A percentile compares a stretch with the other conserved stretches of the same genome.
Conservation (phyloP, 2,329 filamentous ascomycete species). For the Sclerotinia borealis region DNA sequence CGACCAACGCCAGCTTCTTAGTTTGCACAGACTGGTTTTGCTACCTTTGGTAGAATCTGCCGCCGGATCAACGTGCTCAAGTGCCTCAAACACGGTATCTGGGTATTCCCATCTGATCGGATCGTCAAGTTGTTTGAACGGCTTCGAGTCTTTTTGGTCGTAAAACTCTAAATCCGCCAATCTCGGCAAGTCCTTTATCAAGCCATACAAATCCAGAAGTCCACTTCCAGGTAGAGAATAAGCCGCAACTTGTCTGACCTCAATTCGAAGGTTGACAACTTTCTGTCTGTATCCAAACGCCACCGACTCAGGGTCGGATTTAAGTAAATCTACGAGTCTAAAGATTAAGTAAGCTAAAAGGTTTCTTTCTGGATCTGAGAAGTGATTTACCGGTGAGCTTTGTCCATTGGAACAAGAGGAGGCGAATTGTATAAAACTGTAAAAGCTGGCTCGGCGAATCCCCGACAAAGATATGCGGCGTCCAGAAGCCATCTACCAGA, state of each 20-base stretch:
- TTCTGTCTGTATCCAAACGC: conserved; percentile 31
- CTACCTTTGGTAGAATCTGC: conserved; percentile 24
- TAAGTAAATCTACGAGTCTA: conserved; percentile 45
- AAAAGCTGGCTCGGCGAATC: conserved; percentile 67
- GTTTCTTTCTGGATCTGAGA: too few species aligned
- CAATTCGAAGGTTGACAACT: conserved; percentile 29
- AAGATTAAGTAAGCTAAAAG: neutral
- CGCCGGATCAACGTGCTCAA: conserved; percentile 50
- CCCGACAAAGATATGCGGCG: conserved; percentile 55
- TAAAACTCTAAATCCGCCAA: conserved; percentile 66
- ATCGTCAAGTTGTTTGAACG: conserved; percentile 53
- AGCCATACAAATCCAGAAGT: conserved; percentile 47
- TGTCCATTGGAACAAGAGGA: conserved; percentile 49
- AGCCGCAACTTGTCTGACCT: conserved; percentile 41
- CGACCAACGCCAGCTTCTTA: conserved; percentile 58
- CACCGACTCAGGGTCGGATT: conserved; percentile 30
- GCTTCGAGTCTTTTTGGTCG: conserved; percentile 61
- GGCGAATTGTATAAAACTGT: conserved; percentile 66
- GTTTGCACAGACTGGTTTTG: conserved; percentile 29
- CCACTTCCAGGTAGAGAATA: conserved; percentile 48
- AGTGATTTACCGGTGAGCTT: conserved; percentile 35
- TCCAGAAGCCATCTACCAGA: conserved; percentile 57
- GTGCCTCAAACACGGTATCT: conserved; percentile 54
- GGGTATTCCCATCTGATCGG: conserved; percentile 66
- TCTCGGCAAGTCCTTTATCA: conserved; percentile 60